Evolutionary conservation across 805 yeast species (phyloP), one percentile per base, ranked within the genome.

Genomic region (Monosporozyma servazzii): DNA sequence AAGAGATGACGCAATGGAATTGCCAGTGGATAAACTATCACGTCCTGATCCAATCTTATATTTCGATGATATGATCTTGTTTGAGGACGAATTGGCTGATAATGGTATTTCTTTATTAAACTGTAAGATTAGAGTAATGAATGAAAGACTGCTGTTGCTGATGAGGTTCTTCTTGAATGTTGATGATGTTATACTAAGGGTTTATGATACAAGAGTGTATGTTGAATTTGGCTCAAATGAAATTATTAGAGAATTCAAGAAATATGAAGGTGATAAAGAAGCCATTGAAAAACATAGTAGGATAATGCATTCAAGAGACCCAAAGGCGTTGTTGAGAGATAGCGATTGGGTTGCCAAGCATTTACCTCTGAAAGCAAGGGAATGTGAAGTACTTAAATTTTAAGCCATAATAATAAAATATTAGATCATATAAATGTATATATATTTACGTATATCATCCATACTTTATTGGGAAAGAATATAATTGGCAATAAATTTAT

Each of bases 81-180:
- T 79, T 64, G 99, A 93, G 64, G 99, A 93, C 63, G 99, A 93
- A 65, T 73, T 93, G 51, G 98, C 96, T 3, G 99, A 93, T 66
- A 93, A 91, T 66, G 99, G 99, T 7, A 85, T 88, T 17, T 80
- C 95, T 0, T 77, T 87, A 50, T 69, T 87, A 50, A 80, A 81
- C 49, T 81, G 83, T 36, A 90, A 90, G 66, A 78, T 93, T 20
- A 72, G 99, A 55, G 96, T 89, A 3, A 93, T 93, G 97, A 82
- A 82, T 6, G 78, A 82, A 48, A 79, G 96, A 54, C 64, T 93
- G 56, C 70, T 93, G 39, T 59, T 91, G 33, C 71, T 93, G 45
- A 79, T 83, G 48, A 75, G 98, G 45, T 79, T 91, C 58, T 91
- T 88, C 64, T 67, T 93, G 53, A 75, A 98, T 46, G 95, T 93